A percentile compares a stretch with the other conserved stretches of the same genome.
These are phyloP conservation scores for Podospora anserina DNA, from an alignment of 495 filamentous ascomycete genomes.

Conservation along the genomic window DNA sequence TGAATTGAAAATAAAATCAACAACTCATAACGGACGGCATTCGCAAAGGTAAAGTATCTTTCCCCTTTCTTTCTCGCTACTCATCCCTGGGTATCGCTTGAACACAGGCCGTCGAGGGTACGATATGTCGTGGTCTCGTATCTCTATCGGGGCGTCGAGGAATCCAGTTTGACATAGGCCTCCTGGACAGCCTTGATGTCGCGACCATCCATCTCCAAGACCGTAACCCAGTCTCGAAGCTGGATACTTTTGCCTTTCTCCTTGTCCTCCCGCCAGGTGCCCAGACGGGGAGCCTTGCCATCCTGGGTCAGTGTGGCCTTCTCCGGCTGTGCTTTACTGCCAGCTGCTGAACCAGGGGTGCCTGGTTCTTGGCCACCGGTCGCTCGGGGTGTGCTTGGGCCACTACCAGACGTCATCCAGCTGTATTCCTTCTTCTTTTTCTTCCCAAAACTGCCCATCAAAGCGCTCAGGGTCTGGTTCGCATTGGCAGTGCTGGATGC, in stretches of 20 bases:
- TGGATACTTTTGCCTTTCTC: constrained; percentile 64
- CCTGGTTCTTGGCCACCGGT: constrained; percentile 29
- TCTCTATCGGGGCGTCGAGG: not conserved
- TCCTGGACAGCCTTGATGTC: constrained; percentile 53
- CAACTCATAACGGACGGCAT: not conserved
- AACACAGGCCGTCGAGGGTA: not conserved
- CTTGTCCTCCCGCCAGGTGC: constrained; percentile 60
- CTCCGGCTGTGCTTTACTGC: constrained; percentile 20
- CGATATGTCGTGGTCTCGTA: not conserved
- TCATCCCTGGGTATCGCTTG: not conserved
- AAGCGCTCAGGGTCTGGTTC: constrained; percentile 53
- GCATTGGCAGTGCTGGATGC: constrained; percentile 53
- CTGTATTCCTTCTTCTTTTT: constrained; percentile 57
- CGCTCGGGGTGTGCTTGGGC: constrained; percentile 45
- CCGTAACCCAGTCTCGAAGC: constrained; percentile 63
- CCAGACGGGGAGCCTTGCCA: constrained; percentile 44
- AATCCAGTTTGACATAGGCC: constrained; percentile 52
- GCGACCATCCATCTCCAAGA: constrained; percentile 59
- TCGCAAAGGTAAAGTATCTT: no score
- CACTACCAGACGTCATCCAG: constrained; percentile 56
- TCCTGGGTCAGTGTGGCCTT: constrained; percentile 36
- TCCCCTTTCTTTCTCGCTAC: no score
- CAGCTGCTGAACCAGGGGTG: constrained; percentile 11
- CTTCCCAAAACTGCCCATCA: constrained; percentile 51
- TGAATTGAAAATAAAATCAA: not conserved